These are phyloP conservation scores for Ceratobasidium sp. DNA, from an alignment of 1,284 basidiomycete genomes.

Conservation along the genomic window DNA sequence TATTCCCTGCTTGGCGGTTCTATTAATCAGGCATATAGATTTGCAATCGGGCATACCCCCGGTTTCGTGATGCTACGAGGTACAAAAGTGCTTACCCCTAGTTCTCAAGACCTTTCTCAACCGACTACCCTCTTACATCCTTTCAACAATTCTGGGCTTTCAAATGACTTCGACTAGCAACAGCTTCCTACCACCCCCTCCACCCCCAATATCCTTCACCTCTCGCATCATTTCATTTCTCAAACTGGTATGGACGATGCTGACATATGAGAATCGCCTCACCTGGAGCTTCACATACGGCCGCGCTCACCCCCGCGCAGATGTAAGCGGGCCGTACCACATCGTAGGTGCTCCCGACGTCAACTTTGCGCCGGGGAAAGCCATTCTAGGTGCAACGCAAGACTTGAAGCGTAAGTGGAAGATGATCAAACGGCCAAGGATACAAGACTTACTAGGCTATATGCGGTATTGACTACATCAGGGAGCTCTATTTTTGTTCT, in stretches of 20 bases:
- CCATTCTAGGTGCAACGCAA: constrained; percentile 7
- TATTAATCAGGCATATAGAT: too few relatives aligned
- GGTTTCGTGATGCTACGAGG: too few relatives aligned
- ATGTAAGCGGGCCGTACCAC: background rate
- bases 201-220: background rate
- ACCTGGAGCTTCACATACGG: background rate
- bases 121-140: background rate
- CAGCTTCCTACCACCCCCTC: background rate
- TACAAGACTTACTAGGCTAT: background rate
- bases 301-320: background rate
- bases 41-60: too few relatives aligned
- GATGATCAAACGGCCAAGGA: background rate
- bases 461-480: background rate
- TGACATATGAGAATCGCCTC: constrained; percentile 10
- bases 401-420: constrained; percentile 7
- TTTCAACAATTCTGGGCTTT: background rate
- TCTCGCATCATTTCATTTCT: background rate
- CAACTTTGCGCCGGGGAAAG: constrained; percentile 12
- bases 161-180: background rate
- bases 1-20: too few relatives aligned
- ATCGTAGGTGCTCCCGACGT: constrained; percentile 9
- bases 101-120: background rate
- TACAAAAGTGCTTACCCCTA: too few relatives aligned
- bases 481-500: constrained; percentile 16
- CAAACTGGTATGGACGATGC: background rate